phyloP scores from a whole-genome alignment of 1,139 yeast species.

The Hansenula anomala region DNA sequence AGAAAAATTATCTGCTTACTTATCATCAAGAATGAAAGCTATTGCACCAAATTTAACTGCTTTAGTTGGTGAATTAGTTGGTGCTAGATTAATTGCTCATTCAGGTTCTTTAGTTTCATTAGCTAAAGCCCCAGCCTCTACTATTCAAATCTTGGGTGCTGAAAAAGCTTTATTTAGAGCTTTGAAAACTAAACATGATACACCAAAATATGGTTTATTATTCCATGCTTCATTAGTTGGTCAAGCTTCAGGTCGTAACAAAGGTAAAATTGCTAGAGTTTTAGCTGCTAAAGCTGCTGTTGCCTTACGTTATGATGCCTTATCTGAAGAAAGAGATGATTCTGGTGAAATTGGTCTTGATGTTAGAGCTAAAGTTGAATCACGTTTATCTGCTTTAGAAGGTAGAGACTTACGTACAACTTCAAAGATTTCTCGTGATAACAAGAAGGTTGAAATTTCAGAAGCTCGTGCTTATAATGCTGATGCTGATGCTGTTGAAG shows the following conservation, averaged over 20 bases:
- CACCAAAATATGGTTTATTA: conserved; percentile 96
- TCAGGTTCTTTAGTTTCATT: conserved; percentile 92
- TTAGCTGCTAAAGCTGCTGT: conserved; percentile 98
- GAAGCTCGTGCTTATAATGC: conserved; percentile 89
- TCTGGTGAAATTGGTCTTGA: conserved; percentile 90
- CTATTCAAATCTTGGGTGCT: conserved; percentile 98
- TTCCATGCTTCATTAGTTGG: conserved; percentile 98
- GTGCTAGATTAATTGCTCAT: conserved; percentile 97
- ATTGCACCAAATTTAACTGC: conserved; percentile 97
- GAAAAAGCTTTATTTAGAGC: conserved; percentile 99
- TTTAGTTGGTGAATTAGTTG: conserved; percentile 95
- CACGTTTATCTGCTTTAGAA: conserved; percentile 90
- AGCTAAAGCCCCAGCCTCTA: conserved; percentile 98
- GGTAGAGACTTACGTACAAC: conserved; percentile 90
- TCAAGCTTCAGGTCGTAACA: conserved; percentile 94
- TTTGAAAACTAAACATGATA: conserved; percentile 94
- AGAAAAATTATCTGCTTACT: conserved; percentile 83
- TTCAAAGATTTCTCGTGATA: conserved; percentile 68
- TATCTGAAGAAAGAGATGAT: conserved; percentile 95
- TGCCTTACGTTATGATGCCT: conserved; percentile 92
- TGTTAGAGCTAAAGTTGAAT: conserved; percentile 90
- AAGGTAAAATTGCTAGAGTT: conserved; percentile 98
- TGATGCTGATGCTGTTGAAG: conserved; percentile 73
- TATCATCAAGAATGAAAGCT: conserved; percentile 93
- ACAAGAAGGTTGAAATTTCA: conserved; percentile 76